Percentiles rank a stretch among this genome's conserved stretches.
These are phyloP conservation scores for Aspergillus carlsbadensis DNA, from an alignment of 495 filamentous ascomycete genomes.

Conservation along the genomic window DNA sequence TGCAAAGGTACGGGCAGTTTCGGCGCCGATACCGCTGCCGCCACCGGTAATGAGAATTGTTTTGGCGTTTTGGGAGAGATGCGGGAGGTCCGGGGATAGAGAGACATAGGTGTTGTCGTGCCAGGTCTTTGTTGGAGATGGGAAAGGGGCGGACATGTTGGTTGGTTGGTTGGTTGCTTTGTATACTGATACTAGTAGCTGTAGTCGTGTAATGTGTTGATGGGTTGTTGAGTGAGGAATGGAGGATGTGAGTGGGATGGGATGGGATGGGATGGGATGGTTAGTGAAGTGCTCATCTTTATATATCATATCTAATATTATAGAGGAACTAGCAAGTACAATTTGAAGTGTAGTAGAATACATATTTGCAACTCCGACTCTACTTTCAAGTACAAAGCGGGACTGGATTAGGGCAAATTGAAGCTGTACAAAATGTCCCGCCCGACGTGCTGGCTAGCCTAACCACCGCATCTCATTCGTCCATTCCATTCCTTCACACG, in stretches of 20 bases:
- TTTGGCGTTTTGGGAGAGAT: slow-evolving; percentile 43
- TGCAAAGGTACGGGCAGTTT: slow-evolving; percentile 41
- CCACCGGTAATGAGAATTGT: slow-evolving; percentile 50
- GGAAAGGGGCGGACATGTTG: neutral
- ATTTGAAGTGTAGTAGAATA: too few species aligned
- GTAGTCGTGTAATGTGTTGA: neutral
- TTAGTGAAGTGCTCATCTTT: too few species aligned
- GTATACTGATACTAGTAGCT: neutral
- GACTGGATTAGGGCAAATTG: neutral
- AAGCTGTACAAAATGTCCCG: slow-evolving; percentile 4
- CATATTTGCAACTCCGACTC: too few species aligned
- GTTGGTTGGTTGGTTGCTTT: neutral
- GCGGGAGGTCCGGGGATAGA: slow-evolving; percentile 34
- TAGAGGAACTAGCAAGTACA: too few species aligned
- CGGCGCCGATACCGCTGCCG: slow-evolving; percentile 43
- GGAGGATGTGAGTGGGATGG: neutral
- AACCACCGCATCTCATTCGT: too few species aligned
- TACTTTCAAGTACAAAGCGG: neutral
- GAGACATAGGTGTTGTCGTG: slow-evolving; percentile 40
- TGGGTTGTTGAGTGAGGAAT: neutral
- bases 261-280: too few species aligned
- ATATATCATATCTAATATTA: too few species aligned
- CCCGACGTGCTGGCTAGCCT: neutral
- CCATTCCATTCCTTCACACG: neutral
- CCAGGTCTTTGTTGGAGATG: slow-evolving; percentile 25